A percentile compares a stretch with the other conserved stretches of the same genome.
These are phyloP conservation scores for Grifola frondosa DNA, from an alignment of 1,284 basidiomycete species.

Conservation along the genomic window DNA sequence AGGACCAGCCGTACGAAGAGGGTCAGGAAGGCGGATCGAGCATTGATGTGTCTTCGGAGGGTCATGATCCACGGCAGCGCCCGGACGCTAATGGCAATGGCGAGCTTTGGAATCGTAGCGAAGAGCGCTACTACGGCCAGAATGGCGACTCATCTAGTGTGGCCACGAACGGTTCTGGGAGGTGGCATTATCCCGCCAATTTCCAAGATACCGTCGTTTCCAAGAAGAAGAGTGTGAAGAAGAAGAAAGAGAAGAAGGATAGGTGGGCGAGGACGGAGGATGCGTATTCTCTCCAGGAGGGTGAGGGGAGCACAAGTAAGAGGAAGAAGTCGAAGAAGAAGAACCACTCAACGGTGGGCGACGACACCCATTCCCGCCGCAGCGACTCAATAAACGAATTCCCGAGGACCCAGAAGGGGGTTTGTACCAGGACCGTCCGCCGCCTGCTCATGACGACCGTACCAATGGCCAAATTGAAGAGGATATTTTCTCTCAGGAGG, in stretches of 20 bases:
- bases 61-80: constrained; percentile 29
- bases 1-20: constrained; percentile 73
- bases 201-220: constrained; percentile 63
- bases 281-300: constrained; percentile 60
- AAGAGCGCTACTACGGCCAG: constrained; percentile 69
- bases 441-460: constrained; percentile 16
- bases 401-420: constrained; percentile 74
- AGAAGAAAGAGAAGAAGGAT: constrained; percentile 77
- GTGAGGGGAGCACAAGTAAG: constrained; percentile 32
- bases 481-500: constrained; percentile 48
- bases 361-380: constrained; percentile 45
- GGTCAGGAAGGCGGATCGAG: constrained; percentile 63
- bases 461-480: no score
- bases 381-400: constrained; percentile 52
- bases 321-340: constrained; percentile 48
- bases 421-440: constrained; percentile 46
- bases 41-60: constrained; percentile 44
- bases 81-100: constrained; percentile 42
- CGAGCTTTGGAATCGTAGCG: constrained; percentile 63
- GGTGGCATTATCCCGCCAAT: constrained; percentile 83
- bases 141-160: constrained; percentile 37
- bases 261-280: constrained; percentile 82
- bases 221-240: constrained; percentile 50
- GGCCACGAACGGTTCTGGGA: constrained; percentile 37
- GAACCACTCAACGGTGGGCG: constrained; percentile 46